Evolutionary conservation across 2,329 filamentous ascomycete species (phyloP).

Genomic region (Nothopassalora personata): DNA sequence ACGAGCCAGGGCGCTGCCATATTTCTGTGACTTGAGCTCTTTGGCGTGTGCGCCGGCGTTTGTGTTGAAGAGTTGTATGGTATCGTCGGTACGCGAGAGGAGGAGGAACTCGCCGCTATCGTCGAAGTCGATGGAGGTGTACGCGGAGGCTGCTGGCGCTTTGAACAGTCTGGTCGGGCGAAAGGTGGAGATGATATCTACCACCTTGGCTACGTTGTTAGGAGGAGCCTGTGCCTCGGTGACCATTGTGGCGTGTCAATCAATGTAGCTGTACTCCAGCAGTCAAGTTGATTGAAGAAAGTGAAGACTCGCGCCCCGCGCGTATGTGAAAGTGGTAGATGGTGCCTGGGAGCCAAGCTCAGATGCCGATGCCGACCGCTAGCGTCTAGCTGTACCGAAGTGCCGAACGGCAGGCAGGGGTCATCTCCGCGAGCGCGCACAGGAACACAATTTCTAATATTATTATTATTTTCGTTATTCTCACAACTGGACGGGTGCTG

Average conservation of each 20-base stretch:
- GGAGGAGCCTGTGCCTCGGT: slow-evolving; percentile 23
- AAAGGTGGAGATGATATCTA: slow-evolving; percentile 71
- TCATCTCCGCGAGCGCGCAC: not conserved
- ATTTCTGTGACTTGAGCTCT: slow-evolving; percentile 89
- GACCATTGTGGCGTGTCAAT: slow-evolving; percentile 16
- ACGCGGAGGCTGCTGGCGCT: slow-evolving; percentile 49
- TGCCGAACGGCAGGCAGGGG: not conserved
- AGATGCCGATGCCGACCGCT: not conserved
- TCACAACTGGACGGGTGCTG: not conserved
- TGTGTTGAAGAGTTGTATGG: slow-evolving; percentile 90
- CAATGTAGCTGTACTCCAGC: not conserved
- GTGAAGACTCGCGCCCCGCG: too few species aligned
- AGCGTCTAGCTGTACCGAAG: not conserved
- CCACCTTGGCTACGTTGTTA: slow-evolving; percentile 53
- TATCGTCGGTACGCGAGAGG: slow-evolving; percentile 87
- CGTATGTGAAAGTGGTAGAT: too few species aligned
- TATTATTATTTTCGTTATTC: too few species aligned
- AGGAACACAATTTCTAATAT: too few species aligned
- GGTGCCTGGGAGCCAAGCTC: too few species aligned
- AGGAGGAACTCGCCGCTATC: slow-evolving; percentile 90
- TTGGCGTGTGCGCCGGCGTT: slow-evolving; percentile 87
- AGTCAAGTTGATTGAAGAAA: not conserved
- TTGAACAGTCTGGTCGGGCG: slow-evolving; percentile 60
- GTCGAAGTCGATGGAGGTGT: slow-evolving; percentile 93
- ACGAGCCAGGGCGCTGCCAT: slow-evolving; percentile 86